Base-by-base conservation (phyloP, 2,329 filamentous ascomycete species). In the Polytolypa hystricis region DNA sequence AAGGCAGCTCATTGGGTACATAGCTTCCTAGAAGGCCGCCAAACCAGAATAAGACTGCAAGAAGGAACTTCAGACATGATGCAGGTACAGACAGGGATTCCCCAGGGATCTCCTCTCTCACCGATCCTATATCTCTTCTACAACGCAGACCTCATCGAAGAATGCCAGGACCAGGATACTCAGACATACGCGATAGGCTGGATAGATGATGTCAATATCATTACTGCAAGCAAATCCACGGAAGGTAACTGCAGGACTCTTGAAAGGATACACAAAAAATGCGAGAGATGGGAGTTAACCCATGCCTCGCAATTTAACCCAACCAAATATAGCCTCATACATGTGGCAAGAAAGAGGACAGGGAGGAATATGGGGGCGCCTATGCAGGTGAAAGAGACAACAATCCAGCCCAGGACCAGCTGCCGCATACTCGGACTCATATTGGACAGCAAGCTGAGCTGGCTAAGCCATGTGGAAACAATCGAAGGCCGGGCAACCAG, bases 51-150 rank as follows among this genome's bases (percentile, higher is more conserved):
- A n/a, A n/a, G n/a, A n/a, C n/a, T n/a, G n/a, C n/a, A n/a, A n/a
- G n/a, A n/a, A n/a, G n/a, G n/a, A n/a, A n/a, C n/a, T n/a, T n/a
- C n/a, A n/a, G n/a, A n/a, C n/a, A n/a, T n/a, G n/a, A n/a, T n/a
- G n/a, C n/a, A n/a, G n/a, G n/a, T n/a, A 25, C 21, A 35, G 18
- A 33, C 37, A 12, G 40, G 27, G 21, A 39, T 42, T 6, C 28
- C 37, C n/a, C 31, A 42, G 21, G 37, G 37, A 4, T 40, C 47
- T 5, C 46, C 41, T 5, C 25, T 54, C 35, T 54, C 45, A 20
- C 49, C 42, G 21, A 49, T 53, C 29, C 45, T 54, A 8, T 53
- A 45, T 31, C 33, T 54, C 7, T 48, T 55, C 47, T 55, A 48
- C 42, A 54, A 50, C 20, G 37, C 45, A 0, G 46, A 49, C 17